These are phyloP conservation scores for Ilyonectria destructans DNA, from an alignment of 2,329 filamentous ascomycete genomes.

Conservation along the genomic window DNA sequence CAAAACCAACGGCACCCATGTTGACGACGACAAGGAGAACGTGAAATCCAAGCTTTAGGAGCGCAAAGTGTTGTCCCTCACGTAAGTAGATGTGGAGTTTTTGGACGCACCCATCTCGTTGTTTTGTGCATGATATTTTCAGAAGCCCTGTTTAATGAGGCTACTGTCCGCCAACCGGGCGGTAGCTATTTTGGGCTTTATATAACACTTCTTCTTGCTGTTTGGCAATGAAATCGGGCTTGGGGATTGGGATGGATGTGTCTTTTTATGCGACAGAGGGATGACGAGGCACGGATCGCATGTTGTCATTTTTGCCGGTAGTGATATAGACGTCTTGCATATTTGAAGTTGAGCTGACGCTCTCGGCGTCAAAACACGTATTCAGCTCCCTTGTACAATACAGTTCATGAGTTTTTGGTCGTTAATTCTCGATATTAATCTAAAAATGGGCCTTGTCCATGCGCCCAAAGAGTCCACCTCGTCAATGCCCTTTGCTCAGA, in stretches of 20 bases:
- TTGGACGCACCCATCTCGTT: constrained; percentile 13
- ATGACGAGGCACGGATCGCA: constrained; percentile 24
- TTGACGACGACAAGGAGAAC: constrained; percentile 38
- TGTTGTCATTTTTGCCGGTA: constrained; percentile 23
- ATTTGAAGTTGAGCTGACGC: constrained; percentile 11
- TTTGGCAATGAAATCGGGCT: constrained; percentile 19
- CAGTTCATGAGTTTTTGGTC: constrained; percentile 30
- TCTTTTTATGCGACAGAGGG: constrained; percentile 1
- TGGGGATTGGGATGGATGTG: constrained; percentile 19
- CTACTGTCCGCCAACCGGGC: constrained; percentile 12
- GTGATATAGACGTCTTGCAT: constrained; percentile 34
- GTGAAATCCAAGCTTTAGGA: constrained; percentile 22
- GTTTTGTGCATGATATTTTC: constrained; percentile 23
- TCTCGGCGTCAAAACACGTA: constrained; percentile 18
- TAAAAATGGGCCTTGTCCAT: constrained; percentile 23
- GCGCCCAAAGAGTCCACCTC: constrained; percentile 4
- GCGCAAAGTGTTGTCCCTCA: constrained; percentile 1
- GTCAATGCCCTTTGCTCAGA: constrained; percentile 19
- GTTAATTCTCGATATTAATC: constrained; percentile 34
- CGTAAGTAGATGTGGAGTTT: constrained; percentile 3
- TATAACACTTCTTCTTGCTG: constrained; percentile 21
- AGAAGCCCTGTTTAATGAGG: constrained; percentile 28
- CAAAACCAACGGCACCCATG: constrained; percentile 42
- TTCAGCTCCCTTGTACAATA: constrained; percentile 16
- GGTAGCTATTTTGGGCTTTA: constrained; percentile 13